Evolutionary conservation across 768 basidiomycete species (phyloP).

Genomic region (Mrakia gelida): DNA sequence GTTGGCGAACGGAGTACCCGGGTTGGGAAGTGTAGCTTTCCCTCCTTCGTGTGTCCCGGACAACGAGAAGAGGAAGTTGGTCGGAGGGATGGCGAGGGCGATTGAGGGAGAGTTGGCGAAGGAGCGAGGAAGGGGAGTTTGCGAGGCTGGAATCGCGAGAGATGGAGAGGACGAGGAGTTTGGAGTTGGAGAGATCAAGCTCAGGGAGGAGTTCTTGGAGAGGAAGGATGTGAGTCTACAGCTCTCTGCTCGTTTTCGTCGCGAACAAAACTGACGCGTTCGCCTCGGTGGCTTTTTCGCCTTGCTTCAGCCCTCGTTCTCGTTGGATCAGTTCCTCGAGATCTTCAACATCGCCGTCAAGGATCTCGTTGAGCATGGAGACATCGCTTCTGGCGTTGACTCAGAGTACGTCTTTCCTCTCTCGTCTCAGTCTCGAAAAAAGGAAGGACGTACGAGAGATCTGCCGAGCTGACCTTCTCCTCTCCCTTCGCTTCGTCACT

Average conservation of each 20-base stretch:
- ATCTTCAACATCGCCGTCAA: conserved; percentile 74
- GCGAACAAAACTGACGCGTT: conserved; percentile 27
- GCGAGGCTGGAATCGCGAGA: conserved; percentile 52
- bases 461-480: background rate
- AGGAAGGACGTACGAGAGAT: too few relatives aligned
- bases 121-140: conserved; percentile 62
- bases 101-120: conserved; percentile 61
- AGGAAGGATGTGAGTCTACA: conserved; percentile 29
- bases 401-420: conserved; percentile 53
- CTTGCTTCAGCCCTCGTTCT: conserved; percentile 23
- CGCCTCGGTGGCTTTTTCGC: background rate
- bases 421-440: background rate
- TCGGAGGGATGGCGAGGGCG: conserved; percentile 68
- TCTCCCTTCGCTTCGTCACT: background rate
- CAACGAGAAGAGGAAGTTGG: conserved; percentile 47
- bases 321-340: conserved; percentile 44
- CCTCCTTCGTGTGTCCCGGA: conserved; percentile 46
- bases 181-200: conserved; percentile 61
- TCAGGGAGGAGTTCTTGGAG: conserved; percentile 49
- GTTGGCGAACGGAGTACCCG: conserved; percentile 38
- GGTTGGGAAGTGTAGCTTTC: conserved; percentile 41
- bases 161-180: conserved; percentile 65
- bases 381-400: conserved; percentile 63
- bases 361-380: conserved; percentile 68
- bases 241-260: background rate